Evolutionary conservation across 768 basidiomycete genomes (phyloP).

Genomic region (Podaxis carcinomalis): DNA sequence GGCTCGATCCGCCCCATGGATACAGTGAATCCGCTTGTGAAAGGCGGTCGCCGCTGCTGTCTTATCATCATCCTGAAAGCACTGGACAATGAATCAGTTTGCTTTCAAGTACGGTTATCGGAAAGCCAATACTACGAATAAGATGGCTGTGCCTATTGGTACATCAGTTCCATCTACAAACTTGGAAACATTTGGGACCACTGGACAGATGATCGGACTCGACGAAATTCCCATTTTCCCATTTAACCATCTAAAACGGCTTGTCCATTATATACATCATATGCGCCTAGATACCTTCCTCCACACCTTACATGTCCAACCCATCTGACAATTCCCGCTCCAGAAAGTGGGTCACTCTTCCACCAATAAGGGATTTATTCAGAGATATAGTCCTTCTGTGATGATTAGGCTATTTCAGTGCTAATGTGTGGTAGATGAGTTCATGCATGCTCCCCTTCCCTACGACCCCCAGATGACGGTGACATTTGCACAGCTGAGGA

Average conservation of each 20-base stretch:
- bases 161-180: constrained; percentile 12
- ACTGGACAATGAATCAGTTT: constrained; percentile 3
- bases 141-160: constrained; percentile 10
- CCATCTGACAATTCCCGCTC: constrained; percentile 23
- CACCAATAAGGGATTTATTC: constrained; percentile 68
- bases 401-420: constrained; percentile 3
- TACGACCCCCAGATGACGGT: constrained; percentile 29
- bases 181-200: constrained; percentile 12
- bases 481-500: constrained; percentile 39
- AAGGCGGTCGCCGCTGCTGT: background rate
- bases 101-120: constrained; percentile 1
- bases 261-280: constrained; percentile 17
- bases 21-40: constrained; percentile 9
- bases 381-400: constrained; percentile 34
- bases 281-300: constrained; percentile 9
- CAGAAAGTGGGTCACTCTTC: constrained; percentile 53
- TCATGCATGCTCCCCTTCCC: constrained; percentile 35
- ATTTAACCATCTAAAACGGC: constrained; percentile 7
- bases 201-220: constrained; percentile 12
- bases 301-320: constrained; percentile 20
- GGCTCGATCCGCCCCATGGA: constrained; percentile 6
- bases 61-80: constrained; percentile 1
- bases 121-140: background rate
- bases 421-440: constrained; percentile 35
- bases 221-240: background rate